Evolutionary conservation across 75 land plant genomes (phyloP), one percentile per base, ranked within the genome.

Genomic region (Gnetum montanum): DNA sequence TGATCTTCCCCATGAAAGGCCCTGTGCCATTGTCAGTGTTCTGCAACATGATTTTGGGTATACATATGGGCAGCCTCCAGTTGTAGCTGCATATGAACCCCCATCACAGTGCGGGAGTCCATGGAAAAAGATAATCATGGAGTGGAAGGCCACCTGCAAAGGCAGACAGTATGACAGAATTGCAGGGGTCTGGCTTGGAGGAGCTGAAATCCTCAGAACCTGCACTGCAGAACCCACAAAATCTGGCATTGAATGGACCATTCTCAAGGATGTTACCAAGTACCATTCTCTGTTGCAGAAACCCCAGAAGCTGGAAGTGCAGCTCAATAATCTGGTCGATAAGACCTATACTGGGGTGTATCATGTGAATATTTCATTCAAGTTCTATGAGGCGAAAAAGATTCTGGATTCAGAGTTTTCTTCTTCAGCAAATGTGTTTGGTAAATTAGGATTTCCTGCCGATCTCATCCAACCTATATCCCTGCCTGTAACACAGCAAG

Each of bases 91-190:
- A 4, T 72, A 68, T 60, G n/a, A 19, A 6, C 70, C 75, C 8
- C 63, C 71, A 28, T 15, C 38, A 19, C 4, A 43, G 34, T 27
- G 43, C 48, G 12, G 29, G 19, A 38, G 19, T 43, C 28, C 61
- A 3, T 71, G 72, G 43, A 46, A 69, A 34, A 72, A 64, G 48
- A 68, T 81, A 38, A 78, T 86, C 8, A 76, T 94, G n/a, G 70
- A 74, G 22, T 90, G 88, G 92, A 59, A 35, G 13, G 96, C 85
- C 8, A 49, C 77, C 3, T 86, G 79, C 55, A 66, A 48, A 38
- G 97, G 96, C 16, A 68, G 85, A 27, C 99, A 95, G 63, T 95
- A 82, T 60, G 99, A 86, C 53, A 74, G 99, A 6, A 95, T 90
- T 27, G 71, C 89, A 49, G 88, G 85, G 18, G 79, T 90, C 36